Base-by-base conservation (phyloP, 306 rosid species). In the Astragalus membranaceus region DNA sequence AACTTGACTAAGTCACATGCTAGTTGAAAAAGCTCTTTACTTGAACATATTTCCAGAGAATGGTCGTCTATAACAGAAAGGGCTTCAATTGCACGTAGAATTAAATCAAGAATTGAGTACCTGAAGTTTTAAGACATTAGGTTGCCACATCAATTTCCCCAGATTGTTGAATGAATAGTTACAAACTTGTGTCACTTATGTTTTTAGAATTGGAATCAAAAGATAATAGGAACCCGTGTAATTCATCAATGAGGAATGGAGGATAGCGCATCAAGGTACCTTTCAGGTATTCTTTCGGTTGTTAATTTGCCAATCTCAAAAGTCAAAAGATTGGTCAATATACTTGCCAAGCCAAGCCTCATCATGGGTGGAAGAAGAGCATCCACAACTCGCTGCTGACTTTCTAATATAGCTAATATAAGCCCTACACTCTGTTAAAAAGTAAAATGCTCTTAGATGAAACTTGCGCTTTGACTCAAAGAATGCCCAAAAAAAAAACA, bases 341-440 rank as follows among this genome's bases (percentile, higher is more conserved):
- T 56, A 80, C 77, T 88, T 69, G 90, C 65, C 73, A 90, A 84
- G 72, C 98, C 96, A 84, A 88, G 87, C 85, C 83, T 87, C 92
- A 87, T 84, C 77, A 90, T 52, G 63, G 85, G 79, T 20, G 87
- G 86, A 65, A 88, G 82, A 75, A 94, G 92, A 74, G 76, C 63
- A 60, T 81, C 84, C 73, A 75, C 69, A 59, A 85, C 84, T 76
- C 75, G 82, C 56, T 73, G 88, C 50, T 56, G 80, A 80, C 92
- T 85, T 83, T 90, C 98, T 39, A 82, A 72, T 59, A 90, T 73
- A 58, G 88, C 96, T 75, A 89, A 82, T 76, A 87, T 81, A 62
- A 93, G 82, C 49, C 88, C 94, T 3, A 79, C 81, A 80, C 85
- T 83, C 98, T 94, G 89, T 77, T 62, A 30, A 70, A 76, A 72